Evolutionary conservation across 2,329 filamentous ascomycete genomes (phyloP), one percentile per base, ranked within the genome.

Genomic region (Claviceps purpurea): DNA sequence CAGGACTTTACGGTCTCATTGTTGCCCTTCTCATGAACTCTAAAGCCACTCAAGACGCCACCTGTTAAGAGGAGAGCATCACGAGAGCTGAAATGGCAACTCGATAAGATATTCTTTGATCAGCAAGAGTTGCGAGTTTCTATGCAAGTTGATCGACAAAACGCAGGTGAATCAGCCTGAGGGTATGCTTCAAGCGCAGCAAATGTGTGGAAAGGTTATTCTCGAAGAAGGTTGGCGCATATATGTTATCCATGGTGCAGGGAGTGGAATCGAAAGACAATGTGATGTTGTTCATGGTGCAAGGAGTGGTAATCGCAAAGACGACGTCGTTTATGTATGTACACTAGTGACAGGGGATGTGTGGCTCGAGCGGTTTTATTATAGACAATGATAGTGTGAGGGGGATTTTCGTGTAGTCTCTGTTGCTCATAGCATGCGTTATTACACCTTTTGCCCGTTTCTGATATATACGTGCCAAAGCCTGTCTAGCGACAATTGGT

Each of bases 11-110:
- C 76, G 93, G 93, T 70, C 81, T 98, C 65, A 98, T 98, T 70
- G 93, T 98, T 61, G 93, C 93, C 59, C 86, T 98, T 67, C 84
- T 98, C 68, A 98, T 98, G 94, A 98, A 97, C 87, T 95, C 93
- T 55, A 94, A 93, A 77, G 87, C 85, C 41, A 73, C 72, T 55
- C 72, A 81, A 61, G 79, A 83, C 63, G 77, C 76, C 61, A 67
- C 60, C 55, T 89, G 85, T 72, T 81, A 73, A 42, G 60, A 18
- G 22, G 46, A 18, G 60, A 59, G 30, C 34, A 18, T 16, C 47
- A 52, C 8, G 38, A 48, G 50, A 38, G 37, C 44, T 34, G 53
- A 57, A 55, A 56, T 57, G 54, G 56, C 60, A 61, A 63, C 62
- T 61, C 58, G 68, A 65, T 68, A 72, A 70, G 26, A 59, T 61